A percentile compares a stretch with the other conserved stretches of the same genome.
Evolutionary conservation across 192 early-diverging fungal genomes (phyloP).

Genomic region (Obelidium mucronatum): DNA sequence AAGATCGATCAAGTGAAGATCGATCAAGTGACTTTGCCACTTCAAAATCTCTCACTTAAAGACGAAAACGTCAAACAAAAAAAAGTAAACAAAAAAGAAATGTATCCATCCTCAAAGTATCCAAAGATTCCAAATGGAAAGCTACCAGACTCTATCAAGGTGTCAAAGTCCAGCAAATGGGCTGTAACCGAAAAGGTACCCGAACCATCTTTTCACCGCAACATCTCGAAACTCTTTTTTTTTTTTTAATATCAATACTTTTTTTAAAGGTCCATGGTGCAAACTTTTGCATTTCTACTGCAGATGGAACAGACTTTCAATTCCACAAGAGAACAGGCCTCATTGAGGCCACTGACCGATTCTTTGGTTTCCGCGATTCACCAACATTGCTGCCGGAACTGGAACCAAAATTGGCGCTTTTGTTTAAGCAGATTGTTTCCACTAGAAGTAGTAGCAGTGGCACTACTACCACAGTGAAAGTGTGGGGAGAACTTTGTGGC

Average conservation of each 20-base stretch:
- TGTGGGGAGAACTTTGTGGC: not conserved
- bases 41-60: no score
- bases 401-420: not conserved
- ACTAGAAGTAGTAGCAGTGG: not conserved
- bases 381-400: not conserved
- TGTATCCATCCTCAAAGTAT: no score
- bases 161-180: not conserved
- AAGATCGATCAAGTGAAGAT: no score
- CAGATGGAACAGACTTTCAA: not conserved
- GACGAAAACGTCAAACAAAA: no score
- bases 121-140: not conserved
- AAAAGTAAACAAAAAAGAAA: no score
- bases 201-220: not conserved
- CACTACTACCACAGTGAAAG: not conserved
- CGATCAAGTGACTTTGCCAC: no score
- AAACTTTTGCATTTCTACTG: constrained; percentile 8
- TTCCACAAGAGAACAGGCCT: constrained; percentile 5
- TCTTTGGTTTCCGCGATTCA: constrained; percentile 2
- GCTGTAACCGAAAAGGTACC: constrained; percentile 1
- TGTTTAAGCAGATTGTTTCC: not conserved
- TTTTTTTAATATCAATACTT: not conserved
- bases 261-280: not conserved
- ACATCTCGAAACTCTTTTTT: no score
- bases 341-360: not conserved
- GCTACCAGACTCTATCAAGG: not conserved